Evolutionary conservation across 768 basidiomycete genomes (phyloP).

Genomic region (Tulasnella sp.): DNA sequence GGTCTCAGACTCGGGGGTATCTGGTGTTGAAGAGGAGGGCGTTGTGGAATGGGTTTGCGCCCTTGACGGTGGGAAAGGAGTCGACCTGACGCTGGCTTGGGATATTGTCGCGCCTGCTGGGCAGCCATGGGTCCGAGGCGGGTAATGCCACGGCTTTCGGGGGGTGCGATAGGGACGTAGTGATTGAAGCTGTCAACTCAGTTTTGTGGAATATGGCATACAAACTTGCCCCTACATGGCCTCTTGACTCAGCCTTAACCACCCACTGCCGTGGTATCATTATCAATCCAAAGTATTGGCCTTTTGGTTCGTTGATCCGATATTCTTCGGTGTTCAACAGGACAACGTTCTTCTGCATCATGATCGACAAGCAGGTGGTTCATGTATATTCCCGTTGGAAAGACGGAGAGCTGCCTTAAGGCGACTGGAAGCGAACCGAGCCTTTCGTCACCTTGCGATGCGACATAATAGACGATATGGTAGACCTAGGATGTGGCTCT

Average conservation of each 20-base stretch:
- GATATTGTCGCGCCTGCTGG: constrained; percentile 46
- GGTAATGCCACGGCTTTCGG: background rate
- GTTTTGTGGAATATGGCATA: background rate
- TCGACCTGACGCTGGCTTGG: constrained; percentile 49
- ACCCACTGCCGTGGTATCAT: constrained; percentile 72
- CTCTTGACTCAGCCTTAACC: constrained; percentile 46
- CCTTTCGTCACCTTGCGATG: no score
- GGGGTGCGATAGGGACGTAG: background rate
- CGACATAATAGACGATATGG: no score
- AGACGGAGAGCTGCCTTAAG: no score
- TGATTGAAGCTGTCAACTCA: background rate
- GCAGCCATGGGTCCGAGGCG: constrained; percentile 29
- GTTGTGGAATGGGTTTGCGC: constrained; percentile 53
- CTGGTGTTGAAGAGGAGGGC: constrained; percentile 38
- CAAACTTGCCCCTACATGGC: background rate
- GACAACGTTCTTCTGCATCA: constrained; percentile 73
- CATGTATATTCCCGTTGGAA: no score
- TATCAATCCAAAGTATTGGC: constrained; percentile 69
- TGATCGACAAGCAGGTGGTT: no score
- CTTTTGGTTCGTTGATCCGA: constrained; percentile 47
- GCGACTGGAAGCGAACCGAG: no score
- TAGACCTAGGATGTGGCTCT: no score
- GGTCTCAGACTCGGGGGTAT: background rate
- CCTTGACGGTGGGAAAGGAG: constrained; percentile 43
- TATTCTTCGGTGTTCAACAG: constrained; percentile 80